Evolutionary conservation across 1,139 yeast genomes (phyloP), one percentile per base, ranked within the genome.

Genomic region (Diutina pseudorugosa): DNA sequence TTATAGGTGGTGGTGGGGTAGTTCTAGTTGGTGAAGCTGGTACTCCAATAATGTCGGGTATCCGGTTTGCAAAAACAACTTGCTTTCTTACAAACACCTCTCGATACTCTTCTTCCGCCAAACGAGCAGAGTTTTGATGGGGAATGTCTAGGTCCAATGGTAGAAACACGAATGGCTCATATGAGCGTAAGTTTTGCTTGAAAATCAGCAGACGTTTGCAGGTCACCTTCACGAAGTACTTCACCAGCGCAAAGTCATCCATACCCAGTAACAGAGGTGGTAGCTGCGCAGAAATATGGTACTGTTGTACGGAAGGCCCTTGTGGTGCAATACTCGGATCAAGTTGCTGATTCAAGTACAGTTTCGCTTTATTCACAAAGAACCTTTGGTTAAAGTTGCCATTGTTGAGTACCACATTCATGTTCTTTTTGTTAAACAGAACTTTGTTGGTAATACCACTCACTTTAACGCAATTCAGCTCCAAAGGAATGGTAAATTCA

Each of bases 151-250:
- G 56, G 58, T 81, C 85, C 52, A 79, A 66, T 0, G 85, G 86
- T 40, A 77, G 61, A 55, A 82, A 79, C 1, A 69, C 65, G 57
- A 82, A 79, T 1, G 83, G 82, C 52, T 73, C 77, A 49, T 62
- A 64, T 5, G 75, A 65, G 50, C 85, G 65, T 45, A 77, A 62
- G 56, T 80, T 82, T 45, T 73, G 57, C 56, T 77, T 78, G 53
- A 81, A 63, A 50, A 82, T 61, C 4, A 83, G 75, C 1, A 83
- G 68, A 53, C 84, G 64, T 55, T 76, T 78, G 51, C 82, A 80
- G 0, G 86, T 81, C 9, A 73, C 85, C 61, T 82, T 82, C 53
- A 82, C 69, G 59, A 73, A 80, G 60, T 81, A 81, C 49, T 71
- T 69, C 48, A 82, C 65, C 3, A 70, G 64, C 12, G 82, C 85